A percentile compares a stretch with the other conserved stretches of the same genome.
phyloP scores from a whole-genome alignment of 2,329 filamentous ascomycete species.

The Neonectria faginata region DNA sequence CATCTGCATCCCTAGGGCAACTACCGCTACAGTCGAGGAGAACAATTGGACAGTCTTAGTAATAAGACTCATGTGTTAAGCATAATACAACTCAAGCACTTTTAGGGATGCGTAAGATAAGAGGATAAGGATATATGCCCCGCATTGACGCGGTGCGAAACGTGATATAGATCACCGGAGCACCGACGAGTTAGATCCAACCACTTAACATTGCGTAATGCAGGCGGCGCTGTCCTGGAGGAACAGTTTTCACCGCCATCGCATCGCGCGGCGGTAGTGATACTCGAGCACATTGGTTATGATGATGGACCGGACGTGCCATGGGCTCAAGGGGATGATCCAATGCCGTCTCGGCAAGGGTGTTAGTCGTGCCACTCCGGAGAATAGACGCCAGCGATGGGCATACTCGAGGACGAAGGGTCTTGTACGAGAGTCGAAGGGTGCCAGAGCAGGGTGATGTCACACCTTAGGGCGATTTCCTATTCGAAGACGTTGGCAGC shows the following conservation, averaged over 20 bases:
- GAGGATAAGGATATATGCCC: neutral
- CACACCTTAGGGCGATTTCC: conserved; percentile 16
- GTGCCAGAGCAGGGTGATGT: conserved; percentile 19
- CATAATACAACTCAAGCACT: neutral
- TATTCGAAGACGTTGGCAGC: conserved; percentile 21
- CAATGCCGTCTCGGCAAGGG: conserved; percentile 19
- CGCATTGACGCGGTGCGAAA: conserved; percentile 4
- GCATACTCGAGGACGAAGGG: conserved; percentile 17
- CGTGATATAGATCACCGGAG: neutral
- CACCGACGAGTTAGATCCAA: conserved; percentile 7
- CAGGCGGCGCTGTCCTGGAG: conserved; percentile 6
- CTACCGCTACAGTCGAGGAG: neutral
- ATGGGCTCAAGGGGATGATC: conserved; percentile 17
- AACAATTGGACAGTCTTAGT: neutral
- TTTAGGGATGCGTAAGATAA: neutral
- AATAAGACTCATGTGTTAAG: neutral
- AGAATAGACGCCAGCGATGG: conserved; percentile 26
- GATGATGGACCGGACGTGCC: conserved; percentile 7
- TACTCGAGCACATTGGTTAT: conserved; percentile 8
- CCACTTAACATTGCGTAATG: conserved; percentile 11
- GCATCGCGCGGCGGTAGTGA: conserved; percentile 15
- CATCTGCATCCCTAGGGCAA: neutral
- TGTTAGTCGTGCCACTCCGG: conserved; percentile 23
- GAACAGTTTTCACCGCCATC: conserved; percentile 5
- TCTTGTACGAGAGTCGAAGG: conserved; percentile 1